Percentiles rank a stretch among this genome's conserved stretches.
Conservation (phyloP, 108 stramenopile species). For the Nitzschia palea region DNA sequence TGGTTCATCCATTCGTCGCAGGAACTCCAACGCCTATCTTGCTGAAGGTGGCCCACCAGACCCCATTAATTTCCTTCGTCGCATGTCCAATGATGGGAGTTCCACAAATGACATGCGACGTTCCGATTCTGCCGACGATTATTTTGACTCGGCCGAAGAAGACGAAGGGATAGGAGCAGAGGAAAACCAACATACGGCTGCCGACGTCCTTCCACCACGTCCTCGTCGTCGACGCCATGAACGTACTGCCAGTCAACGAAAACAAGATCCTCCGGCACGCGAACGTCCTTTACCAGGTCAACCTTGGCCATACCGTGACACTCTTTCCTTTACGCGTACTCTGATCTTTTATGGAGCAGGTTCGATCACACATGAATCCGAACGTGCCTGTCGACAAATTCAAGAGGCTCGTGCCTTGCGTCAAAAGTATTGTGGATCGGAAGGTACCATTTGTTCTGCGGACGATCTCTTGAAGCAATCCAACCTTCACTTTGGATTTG, state of each 20-base stretch:
- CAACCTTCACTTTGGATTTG: conserved; percentile 44
- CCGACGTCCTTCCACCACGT: not conserved
- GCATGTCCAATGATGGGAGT: conserved; percentile 3
- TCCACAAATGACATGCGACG: conserved; percentile 12
- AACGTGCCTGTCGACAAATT: conserved; percentile 68
- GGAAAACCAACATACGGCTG: not conserved
- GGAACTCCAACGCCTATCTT: conserved; percentile 6
- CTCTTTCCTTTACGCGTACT: conserved; percentile 85
- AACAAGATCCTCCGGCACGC: conserved; percentile 76
- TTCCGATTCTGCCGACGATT: conserved; percentile 36
- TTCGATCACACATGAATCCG: conserved; percentile 74
- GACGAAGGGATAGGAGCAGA: not conserved
- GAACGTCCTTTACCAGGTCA: conserved; percentile 64
- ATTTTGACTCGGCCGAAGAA: not conserved
- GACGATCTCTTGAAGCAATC: conserved; percentile 14
- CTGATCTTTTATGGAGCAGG: conserved; percentile 89
- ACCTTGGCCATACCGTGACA: conserved; percentile 58
- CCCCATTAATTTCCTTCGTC: conserved; percentile 47
- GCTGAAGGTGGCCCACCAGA: conserved; percentile 46
- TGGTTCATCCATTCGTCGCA: not conserved
- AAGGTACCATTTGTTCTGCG: conserved; percentile 25
- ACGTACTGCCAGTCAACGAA: not conserved
- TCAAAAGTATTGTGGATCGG: conserved; percentile 69
- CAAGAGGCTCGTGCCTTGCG: conserved; percentile 63
- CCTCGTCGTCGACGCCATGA: conserved; percentile 2